Percentiles rank a stretch among this genome's conserved stretches.
Evolutionary conservation across 768 basidiomycete species (phyloP).

Genomic region (Boletus vermiculosoides): DNA sequence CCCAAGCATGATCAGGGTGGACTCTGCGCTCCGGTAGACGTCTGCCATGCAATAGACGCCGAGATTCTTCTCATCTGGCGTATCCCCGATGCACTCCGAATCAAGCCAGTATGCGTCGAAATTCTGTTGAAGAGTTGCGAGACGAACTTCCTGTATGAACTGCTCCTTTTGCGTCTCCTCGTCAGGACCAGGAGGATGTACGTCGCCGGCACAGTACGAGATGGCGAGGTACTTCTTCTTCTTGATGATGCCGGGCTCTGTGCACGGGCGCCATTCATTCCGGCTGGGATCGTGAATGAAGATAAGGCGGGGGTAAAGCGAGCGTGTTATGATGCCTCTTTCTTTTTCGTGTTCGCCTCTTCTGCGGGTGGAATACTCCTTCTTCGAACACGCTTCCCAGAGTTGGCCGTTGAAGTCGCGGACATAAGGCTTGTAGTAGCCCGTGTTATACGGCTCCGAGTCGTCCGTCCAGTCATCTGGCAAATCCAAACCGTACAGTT

Average conservation of each 20-base stretch:
- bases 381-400: conserved; percentile 21
- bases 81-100: background rate
- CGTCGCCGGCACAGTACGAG: conserved; percentile 13
- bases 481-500: background rate
- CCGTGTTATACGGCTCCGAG: background rate
- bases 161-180: background rate
- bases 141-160: conserved; percentile 12
- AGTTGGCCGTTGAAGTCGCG: conserved; percentile 13
- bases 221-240: conserved; percentile 14
- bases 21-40: background rate
- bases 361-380: conserved; percentile 13
- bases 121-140: background rate
- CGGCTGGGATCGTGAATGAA: background rate
- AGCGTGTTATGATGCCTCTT: conserved; percentile 4
- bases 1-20: background rate
- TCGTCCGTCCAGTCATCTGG: background rate
- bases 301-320: conserved; percentile 14
- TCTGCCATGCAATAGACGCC: background rate
- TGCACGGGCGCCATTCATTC: conserved; percentile 5
- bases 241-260: conserved; percentile 2
- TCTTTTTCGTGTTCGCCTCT: background rate
- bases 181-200: conserved; percentile 8
- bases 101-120: conserved; percentile 21
- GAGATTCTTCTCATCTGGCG: background rate
- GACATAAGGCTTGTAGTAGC: conserved; percentile 1